These are phyloP conservation scores for Lentinus tigrinus DNA, from an alignment of 768 basidiomycete species.

Conservation along the genomic window DNA sequence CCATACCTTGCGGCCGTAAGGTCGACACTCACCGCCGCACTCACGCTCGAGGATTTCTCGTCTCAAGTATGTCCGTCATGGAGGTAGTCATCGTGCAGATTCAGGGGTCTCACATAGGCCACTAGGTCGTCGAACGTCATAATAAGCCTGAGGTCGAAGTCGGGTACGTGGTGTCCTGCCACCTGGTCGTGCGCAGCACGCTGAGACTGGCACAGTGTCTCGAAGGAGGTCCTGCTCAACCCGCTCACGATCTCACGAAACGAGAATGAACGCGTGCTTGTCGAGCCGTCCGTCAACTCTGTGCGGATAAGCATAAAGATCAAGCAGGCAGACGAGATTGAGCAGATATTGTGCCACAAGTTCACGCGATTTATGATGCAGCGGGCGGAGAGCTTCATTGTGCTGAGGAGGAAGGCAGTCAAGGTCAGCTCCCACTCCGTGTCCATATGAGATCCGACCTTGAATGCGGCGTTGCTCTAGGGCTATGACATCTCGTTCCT, in stretches of 20 bases:
- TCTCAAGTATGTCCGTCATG: slow-evolving; percentile 67
- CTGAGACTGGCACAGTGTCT: slow-evolving; percentile 53
- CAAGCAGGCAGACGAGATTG: slow-evolving; percentile 99
- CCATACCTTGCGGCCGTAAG: slow-evolving; percentile 96
- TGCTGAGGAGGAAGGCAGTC: slow-evolving; percentile 92
- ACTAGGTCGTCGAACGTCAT: slow-evolving; percentile 91
- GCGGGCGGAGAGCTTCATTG: slow-evolving; percentile 95
- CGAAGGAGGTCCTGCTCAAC: slow-evolving; percentile 92
- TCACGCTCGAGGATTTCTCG: slow-evolving; percentile 96
- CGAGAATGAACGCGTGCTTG: slow-evolving; percentile 94
- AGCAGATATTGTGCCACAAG: slow-evolving; percentile 94
- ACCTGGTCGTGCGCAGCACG: not conserved
- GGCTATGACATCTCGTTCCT: slow-evolving; percentile 99
- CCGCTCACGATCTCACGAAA: slow-evolving; percentile 94
- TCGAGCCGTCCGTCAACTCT: slow-evolving; percentile 97
- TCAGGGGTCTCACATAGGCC: not conserved
- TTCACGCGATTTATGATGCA: slow-evolving; percentile 99
- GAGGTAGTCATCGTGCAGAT: not conserved
- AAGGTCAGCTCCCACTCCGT: slow-evolving; percentile 48
- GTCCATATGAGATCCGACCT: not conserved
- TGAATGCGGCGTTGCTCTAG: slow-evolving; percentile 36
- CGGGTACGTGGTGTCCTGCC: slow-evolving; percentile 43
- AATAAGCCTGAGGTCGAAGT: slow-evolving; percentile 97
- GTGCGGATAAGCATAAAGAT: slow-evolving; percentile 97
- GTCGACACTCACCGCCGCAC: slow-evolving; percentile 94